Evolutionary conservation across 2,329 filamentous ascomycete genomes (phyloP), one percentile per base, ranked within the genome.

Genomic region (Shiraia sp.): DNA sequence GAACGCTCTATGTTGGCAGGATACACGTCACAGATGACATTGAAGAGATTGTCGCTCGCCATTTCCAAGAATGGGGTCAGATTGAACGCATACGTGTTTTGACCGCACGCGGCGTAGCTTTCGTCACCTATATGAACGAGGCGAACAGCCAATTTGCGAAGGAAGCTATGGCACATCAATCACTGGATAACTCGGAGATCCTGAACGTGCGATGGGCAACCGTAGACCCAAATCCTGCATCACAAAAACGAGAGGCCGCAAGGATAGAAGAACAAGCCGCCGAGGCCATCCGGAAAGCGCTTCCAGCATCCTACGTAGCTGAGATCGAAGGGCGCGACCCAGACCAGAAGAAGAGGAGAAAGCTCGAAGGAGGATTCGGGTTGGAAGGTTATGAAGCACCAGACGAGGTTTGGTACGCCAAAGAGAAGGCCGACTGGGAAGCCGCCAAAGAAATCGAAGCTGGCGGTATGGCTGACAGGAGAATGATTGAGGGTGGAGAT

Each of bases 181-280:
- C 84, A 1, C 76, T 99, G 19, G 93, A 99, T 61, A 87, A 97
- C 68, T 86, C 83, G 49, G 93, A 99, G 72, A 85, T 96, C 15
- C 75, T 99, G 17, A 99, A 99, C 69, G 91, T 99, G 33, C 81
- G 95, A 50, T 99, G 93, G 93, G 93, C 93, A 29, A 99, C 93
- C 0, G 87, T 90, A 6, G 93, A 99, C 65, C 93, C 93, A 1
- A 99, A 99, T 57, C 93, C 93, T 0, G 85, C 93, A 76, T 90
- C 92, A 2, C 90, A 96, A 68, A 95, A 95, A 51, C 81, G 95
- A 46, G 93, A 99, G 71, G 92, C 87, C 2, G 79, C 87, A 27
- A 80, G 86, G 28, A 86, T 99, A 46, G 93, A 99, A 66, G 93
- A 99, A 65, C 93, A 99, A 68, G 93, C 93, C 2, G 93, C 93